Conservation (phyloP, 371 early-diverging fungal species). For the Apophysomyces variabilis region DNA sequence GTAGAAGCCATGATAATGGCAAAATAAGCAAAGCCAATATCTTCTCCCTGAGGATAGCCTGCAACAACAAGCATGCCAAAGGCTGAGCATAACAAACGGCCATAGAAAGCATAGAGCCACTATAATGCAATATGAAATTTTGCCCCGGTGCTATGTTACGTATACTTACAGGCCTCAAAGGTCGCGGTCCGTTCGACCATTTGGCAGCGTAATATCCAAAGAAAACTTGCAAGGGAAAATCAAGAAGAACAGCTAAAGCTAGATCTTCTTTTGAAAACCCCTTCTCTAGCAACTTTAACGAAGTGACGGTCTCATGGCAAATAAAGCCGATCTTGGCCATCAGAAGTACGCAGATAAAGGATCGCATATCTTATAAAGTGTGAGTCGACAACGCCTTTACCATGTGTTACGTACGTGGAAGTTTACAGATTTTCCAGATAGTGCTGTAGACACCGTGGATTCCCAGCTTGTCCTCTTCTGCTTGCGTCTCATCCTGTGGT, state of each 20-base stretch:
- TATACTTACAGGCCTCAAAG: constrained; percentile 81
- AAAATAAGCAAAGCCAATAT: constrained; percentile 76
- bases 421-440: constrained; percentile 72
- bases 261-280: constrained; percentile 95
- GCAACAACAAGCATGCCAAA: constrained; percentile 87
- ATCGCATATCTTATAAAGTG: constrained; percentile 72
- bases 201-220: constrained; percentile 97
- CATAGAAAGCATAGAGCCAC: constrained; percentile 92
- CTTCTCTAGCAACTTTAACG: constrained; percentile 90
- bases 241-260: constrained; percentile 89
- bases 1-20: constrained; percentile 79
- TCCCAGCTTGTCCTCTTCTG: constrained; percentile 56
- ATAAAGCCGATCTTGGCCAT: constrained; percentile 93
- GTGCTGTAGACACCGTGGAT: constrained; percentile 64
- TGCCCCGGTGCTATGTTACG: background rate
- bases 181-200: constrained; percentile 88
- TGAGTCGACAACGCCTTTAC: background rate
- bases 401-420: constrained; percentile 62
- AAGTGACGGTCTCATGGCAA: constrained; percentile 93
- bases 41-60: constrained; percentile 73
- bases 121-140: constrained; percentile 35
- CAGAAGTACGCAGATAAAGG: constrained; percentile 80
- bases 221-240: constrained; percentile 95
- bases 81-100: constrained; percentile 78
- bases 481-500: constrained; percentile 12